These are phyloP conservation scores for Malassezia cuniculi DNA, from an alignment of 1,284 basidiomycete genomes.

Conservation along the genomic window DNA sequence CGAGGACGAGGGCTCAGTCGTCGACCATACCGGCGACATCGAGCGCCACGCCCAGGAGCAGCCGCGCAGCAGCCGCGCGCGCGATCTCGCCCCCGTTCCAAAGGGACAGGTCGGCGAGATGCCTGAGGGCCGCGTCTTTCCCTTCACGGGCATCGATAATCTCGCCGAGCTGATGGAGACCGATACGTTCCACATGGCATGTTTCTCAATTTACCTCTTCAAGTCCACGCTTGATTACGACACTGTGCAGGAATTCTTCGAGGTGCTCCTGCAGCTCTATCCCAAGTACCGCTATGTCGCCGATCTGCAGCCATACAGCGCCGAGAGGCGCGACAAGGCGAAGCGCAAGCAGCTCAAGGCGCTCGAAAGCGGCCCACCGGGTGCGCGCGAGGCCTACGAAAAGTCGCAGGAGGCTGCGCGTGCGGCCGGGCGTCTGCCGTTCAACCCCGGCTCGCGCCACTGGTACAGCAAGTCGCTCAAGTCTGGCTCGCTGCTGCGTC, in stretches of 20 bases:
- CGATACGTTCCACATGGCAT: conserved; percentile 37
- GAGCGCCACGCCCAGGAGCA: conserved; percentile 5
- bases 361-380: conserved; percentile 1
- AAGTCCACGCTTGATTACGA: conserved; percentile 32
- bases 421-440: conserved; percentile 7
- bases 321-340: conserved; percentile 16
- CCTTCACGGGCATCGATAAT: conserved; percentile 42
- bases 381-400: conserved; percentile 7
- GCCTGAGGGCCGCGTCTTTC: conserved; percentile 18
- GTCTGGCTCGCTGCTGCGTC: conserved; percentile 26
- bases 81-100: conserved; percentile 5
- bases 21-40: too few relatives aligned
- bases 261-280: conserved; percentile 34
- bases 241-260: conserved; percentile 39
- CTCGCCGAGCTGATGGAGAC: conserved; percentile 40
- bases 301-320: conserved; percentile 34
- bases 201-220: conserved; percentile 44
- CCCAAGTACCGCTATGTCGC: conserved; percentile 41
- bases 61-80: conserved; percentile 8
- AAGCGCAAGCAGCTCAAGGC: conserved; percentile 15
- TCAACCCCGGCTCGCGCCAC: conserved; percentile 26
- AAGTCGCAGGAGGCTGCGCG: conserved; percentile 2
- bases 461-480: conserved; percentile 28
- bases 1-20: too few relatives aligned
- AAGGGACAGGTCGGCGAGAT: conserved; percentile 7